Base-by-base conservation (phyloP, 2,329 filamentous ascomycete species). In the Alternaria longipes region DNA sequence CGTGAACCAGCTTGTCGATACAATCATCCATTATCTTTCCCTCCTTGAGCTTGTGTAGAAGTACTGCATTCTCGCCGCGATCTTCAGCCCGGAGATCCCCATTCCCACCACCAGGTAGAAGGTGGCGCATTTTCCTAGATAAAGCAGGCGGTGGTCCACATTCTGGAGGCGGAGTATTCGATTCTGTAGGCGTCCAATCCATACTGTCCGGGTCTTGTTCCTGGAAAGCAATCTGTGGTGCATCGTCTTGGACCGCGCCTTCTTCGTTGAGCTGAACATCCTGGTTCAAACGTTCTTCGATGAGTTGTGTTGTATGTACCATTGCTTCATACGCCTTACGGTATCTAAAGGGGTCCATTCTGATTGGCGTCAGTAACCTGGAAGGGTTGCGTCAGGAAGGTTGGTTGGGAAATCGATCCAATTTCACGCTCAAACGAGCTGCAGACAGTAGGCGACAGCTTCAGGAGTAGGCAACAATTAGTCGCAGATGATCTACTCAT, bases 271-370 rank as follows among this genome's bases (percentile, higher is more conserved):
- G 28, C 9, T 61, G 56, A 22, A 59, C 32, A 44, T 70, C 67
- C 49, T 74, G 70, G 26, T 69, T 68, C 22, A 77, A 42, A 11
- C 74, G 72, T 46, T 74, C 63, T 58, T 78, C 74, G 24, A 77
- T 65, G 12, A 78, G 67, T 22, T 74, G 69, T 47, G 73, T 77
- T 38, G 69, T 72, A 67, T 78, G 76, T 5, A 77, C 66, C 74
- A 78, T 75, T 28, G 76, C 76, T 61, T 74, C 74, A 61, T 78
- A 78, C 42, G 76, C 76, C 56, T 77, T 76, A 32, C 76, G 72
- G 56, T 78, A 78, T 53, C 74, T 69, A 46, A 71, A 75, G 54
- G 76, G 76, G 60, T 78, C 76, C 76, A 78, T 78, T 63, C 64
- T 75, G 66, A 58, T 53, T 59, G 54, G 34, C 56, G 65, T 68